Evolutionary conservation across 495 filamentous ascomycete species (phyloP).

Genomic region (Paragyromitra xinjiangensis): DNA sequence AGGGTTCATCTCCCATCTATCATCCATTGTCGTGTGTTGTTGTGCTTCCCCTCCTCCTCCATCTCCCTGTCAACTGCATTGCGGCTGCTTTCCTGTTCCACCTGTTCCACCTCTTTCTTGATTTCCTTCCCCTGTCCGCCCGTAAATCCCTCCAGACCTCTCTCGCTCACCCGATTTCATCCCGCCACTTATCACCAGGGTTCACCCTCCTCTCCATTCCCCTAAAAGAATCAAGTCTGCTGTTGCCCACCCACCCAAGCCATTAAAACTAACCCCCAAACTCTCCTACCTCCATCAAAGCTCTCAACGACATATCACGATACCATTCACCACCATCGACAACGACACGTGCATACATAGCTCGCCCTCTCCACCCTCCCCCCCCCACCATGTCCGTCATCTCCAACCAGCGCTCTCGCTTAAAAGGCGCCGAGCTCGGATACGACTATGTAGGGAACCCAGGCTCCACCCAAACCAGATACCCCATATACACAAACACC

Average conservation of each 20-base stretch:
- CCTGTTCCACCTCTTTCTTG: not conserved
- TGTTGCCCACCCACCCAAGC: conserved; percentile 2
- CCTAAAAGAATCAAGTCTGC: not conserved
- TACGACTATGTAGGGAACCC: not conserved
- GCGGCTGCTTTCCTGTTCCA: not conserved
- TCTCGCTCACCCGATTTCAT: conserved; percentile 26
- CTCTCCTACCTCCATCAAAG: not conserved
- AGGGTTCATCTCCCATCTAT: not conserved
- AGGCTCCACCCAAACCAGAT: not conserved
- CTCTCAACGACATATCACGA: not conserved
- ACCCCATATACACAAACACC: not conserved
- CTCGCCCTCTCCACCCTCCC: not conserved
- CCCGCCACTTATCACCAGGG: conserved; percentile 40
- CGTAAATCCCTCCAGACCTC: not conserved
- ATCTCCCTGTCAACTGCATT: not conserved
- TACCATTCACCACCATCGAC: not conserved
- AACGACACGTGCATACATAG: conserved; percentile 5
- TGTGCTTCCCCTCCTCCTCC: not conserved
- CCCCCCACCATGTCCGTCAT: conserved; percentile 33
- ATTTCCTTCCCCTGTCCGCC: not conserved
- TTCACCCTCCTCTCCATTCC: not conserved
- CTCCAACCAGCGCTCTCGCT: conserved; percentile 43
- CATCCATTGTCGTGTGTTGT: not conserved
- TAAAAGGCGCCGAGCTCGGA: conserved; percentile 31
- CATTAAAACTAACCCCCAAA: not conserved